Percentiles rank a stretch among this genome's conserved stretches.
phyloP scores from a whole-genome alignment of 2,329 filamentous ascomycete species.

The Metarhizium sp. region DNA sequence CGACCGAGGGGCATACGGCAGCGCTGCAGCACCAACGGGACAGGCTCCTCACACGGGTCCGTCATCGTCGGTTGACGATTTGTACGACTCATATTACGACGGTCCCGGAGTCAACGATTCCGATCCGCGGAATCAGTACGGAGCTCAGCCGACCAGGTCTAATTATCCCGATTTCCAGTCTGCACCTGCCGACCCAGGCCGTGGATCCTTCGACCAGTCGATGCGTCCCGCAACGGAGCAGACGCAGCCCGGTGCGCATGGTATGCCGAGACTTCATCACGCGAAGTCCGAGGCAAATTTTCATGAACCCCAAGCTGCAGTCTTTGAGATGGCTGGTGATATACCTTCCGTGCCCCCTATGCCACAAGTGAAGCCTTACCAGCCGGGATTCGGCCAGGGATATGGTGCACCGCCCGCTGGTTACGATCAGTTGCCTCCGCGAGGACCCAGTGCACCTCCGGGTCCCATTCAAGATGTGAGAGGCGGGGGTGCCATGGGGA shows the following conservation, averaged over 20 bases:
- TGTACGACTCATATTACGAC: constrained; percentile 48
- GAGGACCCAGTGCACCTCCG: constrained; percentile 24
- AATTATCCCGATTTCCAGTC: constrained; percentile 35
- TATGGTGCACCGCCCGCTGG: constrained; percentile 14
- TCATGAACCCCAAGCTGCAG: constrained; percentile 53
- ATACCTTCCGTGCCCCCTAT: constrained; percentile 45
- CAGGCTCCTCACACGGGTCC: constrained; percentile 6
- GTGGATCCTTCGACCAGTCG: constrained; percentile 39
- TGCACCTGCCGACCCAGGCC: constrained; percentile 18
- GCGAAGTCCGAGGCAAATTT: constrained; percentile 61
- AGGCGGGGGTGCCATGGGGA: background rate
- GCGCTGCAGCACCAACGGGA: constrained; percentile 5
- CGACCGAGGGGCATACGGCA: constrained; percentile 23
- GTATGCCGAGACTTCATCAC: constrained; percentile 44
- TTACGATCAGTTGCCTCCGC: constrained; percentile 17
- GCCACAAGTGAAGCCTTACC: constrained; percentile 23
- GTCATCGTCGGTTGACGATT: constrained; percentile 35
- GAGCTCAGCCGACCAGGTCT: constrained; percentile 13
- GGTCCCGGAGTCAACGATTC: constrained; percentile 19
- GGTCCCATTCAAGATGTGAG: constrained; percentile 8
- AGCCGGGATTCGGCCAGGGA: constrained; percentile 13
- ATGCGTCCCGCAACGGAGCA: constrained; percentile 30
- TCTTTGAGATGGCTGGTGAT: constrained; percentile 66
- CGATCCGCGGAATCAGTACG: constrained; percentile 15
- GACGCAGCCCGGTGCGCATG: constrained; percentile 40